Base-by-base conservation (phyloP, 805 yeast genomes). In the Candida berthetii region DNA sequence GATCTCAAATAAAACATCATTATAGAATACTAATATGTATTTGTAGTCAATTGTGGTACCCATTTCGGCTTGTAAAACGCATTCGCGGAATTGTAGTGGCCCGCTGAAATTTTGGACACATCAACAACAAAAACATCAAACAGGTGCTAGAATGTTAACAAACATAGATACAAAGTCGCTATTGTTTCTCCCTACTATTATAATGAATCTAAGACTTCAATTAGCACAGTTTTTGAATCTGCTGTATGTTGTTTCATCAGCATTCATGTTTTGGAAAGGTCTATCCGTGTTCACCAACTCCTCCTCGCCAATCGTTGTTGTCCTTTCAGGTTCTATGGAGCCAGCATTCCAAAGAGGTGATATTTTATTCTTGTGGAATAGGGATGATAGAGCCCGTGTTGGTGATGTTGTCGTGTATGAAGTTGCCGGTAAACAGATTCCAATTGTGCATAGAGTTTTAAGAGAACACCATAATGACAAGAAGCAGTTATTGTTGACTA, bases 271-370 rank as follows among this genome's bases (percentile, higher is more conserved):
- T 45, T 93, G 97, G 96, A 88, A 87, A 57, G 76, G 85, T 0
- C 69, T 91, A 14, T 78, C 88, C 1, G 68, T 91, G 4, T 68
- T 80, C 1, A 73, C 96, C 10, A 80, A 87, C 63, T 80, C 96
- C 0, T 82, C 86, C 46, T 86, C 97, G 1, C 99, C 99, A 17
- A 79, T 93, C 19, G 99, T 93, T 17, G 99, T 93, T 24, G 99
- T 93, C 9, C 75, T 93, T 38, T 89, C 98, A 1, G 99, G 99
- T 6, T 91, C 98, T 2, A 93, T 93, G 99, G 99, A 93, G 61
- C 99, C 99, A 2, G 99, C 99, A 2, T 93, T 93, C 73, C 97
- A 93, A 65, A 78, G 99, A 65, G 99, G 99, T 39, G 99, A 93
- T 60, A 82, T 93, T 15, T 66, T 93, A 46, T 82, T 93, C 54